These are phyloP conservation scores for Fonsecaea erecta DNA, from an alignment of 2,329 filamentous ascomycete species.

Conservation along the genomic window DNA sequence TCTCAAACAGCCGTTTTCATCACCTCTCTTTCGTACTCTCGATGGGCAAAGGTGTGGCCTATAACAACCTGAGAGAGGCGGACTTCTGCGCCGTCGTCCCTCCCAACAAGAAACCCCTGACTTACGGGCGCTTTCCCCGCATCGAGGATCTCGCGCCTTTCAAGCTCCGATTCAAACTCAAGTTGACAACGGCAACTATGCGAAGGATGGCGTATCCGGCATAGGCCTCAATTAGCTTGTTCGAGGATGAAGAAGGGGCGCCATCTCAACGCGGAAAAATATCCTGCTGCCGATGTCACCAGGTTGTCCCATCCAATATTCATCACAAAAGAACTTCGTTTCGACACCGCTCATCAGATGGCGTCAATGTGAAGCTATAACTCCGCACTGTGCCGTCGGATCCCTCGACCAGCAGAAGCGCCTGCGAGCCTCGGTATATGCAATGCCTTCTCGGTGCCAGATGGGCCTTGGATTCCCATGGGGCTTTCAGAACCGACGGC, in stretches of 20 bases:
- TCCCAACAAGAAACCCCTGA: neutral
- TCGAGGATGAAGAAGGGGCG: neutral
- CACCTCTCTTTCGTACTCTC: neutral
- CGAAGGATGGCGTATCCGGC: neutral
- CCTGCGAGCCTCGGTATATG: constrained; percentile 1
- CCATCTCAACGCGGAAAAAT: neutral
- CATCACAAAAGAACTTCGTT: neutral
- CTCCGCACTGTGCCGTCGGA: neutral
- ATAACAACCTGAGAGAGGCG: neutral
- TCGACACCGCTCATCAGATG: neutral
- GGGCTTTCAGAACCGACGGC: neutral
- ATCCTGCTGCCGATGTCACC: neutral
- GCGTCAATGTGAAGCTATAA: neutral
- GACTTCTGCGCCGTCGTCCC: neutral
- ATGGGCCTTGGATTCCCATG: neutral
- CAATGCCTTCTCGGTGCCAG: neutral
- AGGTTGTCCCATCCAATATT: too few species aligned
- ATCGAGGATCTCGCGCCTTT: neutral
- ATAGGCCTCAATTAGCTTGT: neutral
- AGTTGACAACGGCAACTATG: too few species aligned
- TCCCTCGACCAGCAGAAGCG: neutral
- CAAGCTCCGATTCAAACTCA: neutral
- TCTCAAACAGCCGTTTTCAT: neutral
- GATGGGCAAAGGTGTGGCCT: neutral
- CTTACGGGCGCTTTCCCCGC: neutral